Conservation (phyloP, 2,329 filamentous ascomycete genomes). For the Aspergillus sp. region DNA sequence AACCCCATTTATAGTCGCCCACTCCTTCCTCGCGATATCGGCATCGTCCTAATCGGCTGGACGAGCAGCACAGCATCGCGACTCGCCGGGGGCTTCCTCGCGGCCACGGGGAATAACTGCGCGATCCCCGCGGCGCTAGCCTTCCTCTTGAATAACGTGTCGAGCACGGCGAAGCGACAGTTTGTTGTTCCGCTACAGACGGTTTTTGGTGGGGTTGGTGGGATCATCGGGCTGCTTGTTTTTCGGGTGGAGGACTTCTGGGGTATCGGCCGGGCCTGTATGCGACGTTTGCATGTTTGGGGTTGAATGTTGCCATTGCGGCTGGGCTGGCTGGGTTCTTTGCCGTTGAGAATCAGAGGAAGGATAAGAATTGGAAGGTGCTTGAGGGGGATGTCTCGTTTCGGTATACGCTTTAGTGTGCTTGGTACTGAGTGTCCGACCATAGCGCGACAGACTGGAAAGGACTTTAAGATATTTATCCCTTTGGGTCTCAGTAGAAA, state of each 20-base stretch:
- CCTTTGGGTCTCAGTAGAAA: too few species aligned
- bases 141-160: conserved; percentile 1
- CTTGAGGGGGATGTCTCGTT: too few species aligned
- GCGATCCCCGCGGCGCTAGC: background rate
- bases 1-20: background rate
- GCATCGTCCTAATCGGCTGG: background rate
- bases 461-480: too few species aligned
- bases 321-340: too few species aligned
- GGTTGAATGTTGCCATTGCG: background rate
- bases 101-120: background rate
- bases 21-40: background rate
- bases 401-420: too few species aligned
- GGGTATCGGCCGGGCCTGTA: background rate
- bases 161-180: background rate
- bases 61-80: background rate
- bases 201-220: background rate
- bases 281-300: background rate
- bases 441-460: too few species aligned
- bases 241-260: background rate
- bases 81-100: background rate
- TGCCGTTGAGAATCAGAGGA: too few species aligned
- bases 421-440: too few species aligned
- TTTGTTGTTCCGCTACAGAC: too few species aligned
- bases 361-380: too few species aligned
- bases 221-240: background rate